Evolutionary conservation across 306 rosid species (phyloP).

Genomic region (Fragaria iinumae): DNA sequence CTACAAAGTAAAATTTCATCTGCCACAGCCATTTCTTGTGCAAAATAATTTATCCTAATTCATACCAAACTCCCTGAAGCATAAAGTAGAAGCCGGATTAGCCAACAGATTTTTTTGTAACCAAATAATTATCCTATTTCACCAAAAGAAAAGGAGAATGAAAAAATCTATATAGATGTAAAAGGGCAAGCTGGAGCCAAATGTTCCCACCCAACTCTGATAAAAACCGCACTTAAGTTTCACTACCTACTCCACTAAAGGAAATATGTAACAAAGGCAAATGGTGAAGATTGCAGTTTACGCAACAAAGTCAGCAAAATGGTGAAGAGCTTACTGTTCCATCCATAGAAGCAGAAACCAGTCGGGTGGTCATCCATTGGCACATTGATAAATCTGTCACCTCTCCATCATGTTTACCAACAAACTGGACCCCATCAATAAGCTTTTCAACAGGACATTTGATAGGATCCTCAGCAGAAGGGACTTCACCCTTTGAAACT

Average conservation of each 20-base stretch:
- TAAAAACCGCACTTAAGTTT: neutral
- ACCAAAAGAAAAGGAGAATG: neutral
- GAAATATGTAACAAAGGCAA: too few species aligned
- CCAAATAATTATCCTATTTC: neutral
- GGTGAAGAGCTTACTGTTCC: slow-evolving; percentile 68
- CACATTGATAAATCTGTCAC: slow-evolving; percentile 98
- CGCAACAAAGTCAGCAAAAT: neutral
- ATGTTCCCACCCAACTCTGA: neutral
- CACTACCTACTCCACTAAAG: too few species aligned
- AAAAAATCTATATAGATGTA: neutral
- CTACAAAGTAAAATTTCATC: neutral
- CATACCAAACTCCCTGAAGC: neutral
- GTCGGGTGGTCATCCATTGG: slow-evolving; percentile 98
- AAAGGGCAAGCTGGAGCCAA: neutral
- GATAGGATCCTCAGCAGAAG: slow-evolving; percentile 72
- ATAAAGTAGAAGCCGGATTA: neutral
- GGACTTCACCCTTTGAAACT: slow-evolving; percentile 69
- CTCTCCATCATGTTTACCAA: slow-evolving; percentile 91
- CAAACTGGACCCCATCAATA: slow-evolving; percentile 89
- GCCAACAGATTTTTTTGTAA: neutral
- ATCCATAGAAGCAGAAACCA: slow-evolving; percentile 94
- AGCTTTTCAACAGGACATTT: slow-evolving; percentile 81
- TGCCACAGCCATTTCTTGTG: neutral
- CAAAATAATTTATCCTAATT: neutral
- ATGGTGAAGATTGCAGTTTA: slow-evolving; percentile 42